These are phyloP conservation scores for Russula griseocarnosa DNA, from an alignment of 768 basidiomycete genomes.

Conservation along the genomic window DNA sequence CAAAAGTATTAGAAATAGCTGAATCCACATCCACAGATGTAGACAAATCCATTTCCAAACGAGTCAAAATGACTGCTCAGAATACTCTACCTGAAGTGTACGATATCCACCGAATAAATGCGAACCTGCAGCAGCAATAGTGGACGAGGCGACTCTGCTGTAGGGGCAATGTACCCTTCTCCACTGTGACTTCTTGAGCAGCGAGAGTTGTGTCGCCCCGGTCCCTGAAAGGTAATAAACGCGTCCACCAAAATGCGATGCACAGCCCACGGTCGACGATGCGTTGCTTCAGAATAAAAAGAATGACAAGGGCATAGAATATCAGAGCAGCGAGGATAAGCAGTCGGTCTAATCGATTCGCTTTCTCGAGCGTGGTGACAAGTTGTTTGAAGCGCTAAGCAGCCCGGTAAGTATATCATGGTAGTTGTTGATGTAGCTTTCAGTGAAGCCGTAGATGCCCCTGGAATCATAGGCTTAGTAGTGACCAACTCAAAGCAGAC, in stretches of 20 bases:
- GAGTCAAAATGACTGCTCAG: background rate
- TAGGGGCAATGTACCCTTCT: background rate
- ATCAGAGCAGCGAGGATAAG: slow-evolving; percentile 73
- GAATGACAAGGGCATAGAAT: slow-evolving; percentile 80
- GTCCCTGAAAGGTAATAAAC: slow-evolving; percentile 50
- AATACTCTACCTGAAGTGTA: background rate
- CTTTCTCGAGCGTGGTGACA: slow-evolving; percentile 80
- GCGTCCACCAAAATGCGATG: slow-evolving; percentile 86
- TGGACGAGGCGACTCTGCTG: slow-evolving; percentile 8
- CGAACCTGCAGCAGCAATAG: slow-evolving; percentile 3
- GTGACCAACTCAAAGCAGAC: background rate
- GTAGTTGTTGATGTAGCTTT: slow-evolving; percentile 63
- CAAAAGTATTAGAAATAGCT: background rate
- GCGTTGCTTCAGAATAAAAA: slow-evolving; percentile 86
- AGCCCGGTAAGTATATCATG: slow-evolving; percentile 72
- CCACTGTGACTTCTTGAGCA: background rate
- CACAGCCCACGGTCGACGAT: slow-evolving; percentile 74
- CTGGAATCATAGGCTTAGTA: slow-evolving; percentile 39
- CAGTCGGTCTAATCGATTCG: slow-evolving; percentile 89
- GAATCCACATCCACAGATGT: background rate
- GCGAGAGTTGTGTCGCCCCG: background rate
- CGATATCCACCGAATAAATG: too few species aligned
- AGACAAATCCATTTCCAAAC: background rate
- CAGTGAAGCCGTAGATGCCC: slow-evolving; percentile 74
- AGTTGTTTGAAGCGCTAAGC: slow-evolving; percentile 79